phyloP scores from a whole-genome alignment of 2,329 filamentous ascomycete genomes.

The Penicillium sp. region DNA sequence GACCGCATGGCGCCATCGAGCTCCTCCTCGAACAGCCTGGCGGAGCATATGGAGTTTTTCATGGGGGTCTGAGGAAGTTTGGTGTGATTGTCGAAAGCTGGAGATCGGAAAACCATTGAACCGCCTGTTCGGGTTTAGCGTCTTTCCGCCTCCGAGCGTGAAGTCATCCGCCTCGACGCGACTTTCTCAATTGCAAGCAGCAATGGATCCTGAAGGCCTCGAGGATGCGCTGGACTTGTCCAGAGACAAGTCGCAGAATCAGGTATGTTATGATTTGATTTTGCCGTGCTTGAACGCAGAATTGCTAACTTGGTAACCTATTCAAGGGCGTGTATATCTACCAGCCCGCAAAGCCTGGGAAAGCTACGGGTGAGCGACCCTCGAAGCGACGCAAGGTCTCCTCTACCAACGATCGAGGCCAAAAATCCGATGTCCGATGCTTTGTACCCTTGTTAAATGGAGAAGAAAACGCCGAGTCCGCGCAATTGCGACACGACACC shows the following conservation, averaged over 20 bases:
- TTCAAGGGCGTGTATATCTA: constrained; percentile 65
- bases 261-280: constrained; percentile 24
- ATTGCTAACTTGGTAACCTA: constrained; percentile 18
- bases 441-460: constrained; percentile 46
- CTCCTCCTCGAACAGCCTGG: constrained; percentile 45
- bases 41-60: constrained; percentile 45
- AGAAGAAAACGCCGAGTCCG: constrained; percentile 36
- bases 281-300: not conserved
- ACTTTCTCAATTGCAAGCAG: constrained; percentile 10
- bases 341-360: constrained; percentile 51
- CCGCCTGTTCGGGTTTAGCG: constrained; percentile 37
- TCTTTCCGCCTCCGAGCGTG: constrained; percentile 23
- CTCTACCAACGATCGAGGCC: constrained; percentile 31
- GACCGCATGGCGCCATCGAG: constrained; percentile 47
- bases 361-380: constrained; percentile 46
- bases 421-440: constrained; percentile 18
- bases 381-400: constrained; percentile 61
- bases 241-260: constrained; percentile 33
- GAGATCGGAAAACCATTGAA: constrained; percentile 30
- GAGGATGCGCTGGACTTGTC: constrained; percentile 28
- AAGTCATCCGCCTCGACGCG: constrained; percentile 23
- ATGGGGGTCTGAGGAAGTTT: constrained; percentile 31
- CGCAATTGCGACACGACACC: constrained; percentile 38
- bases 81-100: constrained; percentile 14
- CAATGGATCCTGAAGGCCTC: constrained; percentile 26